Percentiles rank a stretch among this genome's conserved stretches.
Conservation (phyloP, 257 asterid species). For the Anisodus tanguticus region DNA sequence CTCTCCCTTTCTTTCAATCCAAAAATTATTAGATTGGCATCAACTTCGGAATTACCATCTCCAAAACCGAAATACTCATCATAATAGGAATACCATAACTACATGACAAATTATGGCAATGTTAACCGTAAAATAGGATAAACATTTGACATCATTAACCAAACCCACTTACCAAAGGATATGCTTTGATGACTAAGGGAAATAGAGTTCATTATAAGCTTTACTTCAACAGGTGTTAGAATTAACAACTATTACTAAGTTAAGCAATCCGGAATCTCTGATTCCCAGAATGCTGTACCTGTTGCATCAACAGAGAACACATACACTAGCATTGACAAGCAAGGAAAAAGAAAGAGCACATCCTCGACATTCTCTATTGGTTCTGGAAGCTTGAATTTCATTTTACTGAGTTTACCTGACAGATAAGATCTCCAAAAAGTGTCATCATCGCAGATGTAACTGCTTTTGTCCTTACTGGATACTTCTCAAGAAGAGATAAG, state of each 20-base stretch:
- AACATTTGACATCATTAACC: neutral
- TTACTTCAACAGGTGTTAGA: neutral
- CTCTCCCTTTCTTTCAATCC: neutral
- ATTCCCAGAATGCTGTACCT: neutral
- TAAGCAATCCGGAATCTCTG: neutral
- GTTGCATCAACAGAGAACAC: neutral
- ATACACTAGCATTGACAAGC: constrained; percentile 20
- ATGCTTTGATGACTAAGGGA: constrained; percentile 22
- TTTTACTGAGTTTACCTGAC: constrained; percentile 70
- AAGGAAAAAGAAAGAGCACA: neutral
- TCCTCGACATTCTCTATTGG: neutral
- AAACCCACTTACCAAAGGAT: neutral
- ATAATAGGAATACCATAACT: constrained; percentile 1
- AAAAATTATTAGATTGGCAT: neutral
- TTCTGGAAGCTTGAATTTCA: constrained; percentile 25
- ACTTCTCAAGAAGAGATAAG: constrained; percentile 74
- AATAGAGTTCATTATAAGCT: constrained; percentile 17
- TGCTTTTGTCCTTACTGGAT: constrained; percentile 88
- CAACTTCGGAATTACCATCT: constrained; percentile 17
- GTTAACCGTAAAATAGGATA: neutral
- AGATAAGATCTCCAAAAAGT: constrained; percentile 74
- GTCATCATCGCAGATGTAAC: constrained; percentile 75
- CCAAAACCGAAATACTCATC: neutral
- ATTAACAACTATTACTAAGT: neutral
- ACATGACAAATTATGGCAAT: neutral